Evolutionary conservation across 225 moss, liverwort and hornwort genomes (phyloP).

Genomic region (Marchantia paleacea): DNA sequence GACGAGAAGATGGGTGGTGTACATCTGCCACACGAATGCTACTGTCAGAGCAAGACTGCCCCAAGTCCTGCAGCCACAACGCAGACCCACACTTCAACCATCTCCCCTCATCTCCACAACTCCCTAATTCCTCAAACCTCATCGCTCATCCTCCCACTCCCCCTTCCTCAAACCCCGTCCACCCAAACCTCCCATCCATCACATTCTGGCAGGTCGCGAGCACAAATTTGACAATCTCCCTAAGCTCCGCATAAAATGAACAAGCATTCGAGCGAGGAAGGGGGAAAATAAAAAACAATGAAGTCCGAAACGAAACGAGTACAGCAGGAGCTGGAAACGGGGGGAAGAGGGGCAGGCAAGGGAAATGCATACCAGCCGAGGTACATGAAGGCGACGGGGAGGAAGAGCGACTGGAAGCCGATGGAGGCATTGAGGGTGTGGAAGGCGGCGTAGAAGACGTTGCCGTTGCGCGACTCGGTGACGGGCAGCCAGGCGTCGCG

Average conservation of each 20-base stretch:
- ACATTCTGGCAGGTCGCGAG: no score
- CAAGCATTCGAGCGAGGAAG: no score
- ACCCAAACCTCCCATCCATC: no score
- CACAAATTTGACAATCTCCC: no score
- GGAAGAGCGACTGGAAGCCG: slow-evolving; percentile 47
- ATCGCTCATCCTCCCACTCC: no score
- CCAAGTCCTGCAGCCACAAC: slow-evolving; percentile 37
- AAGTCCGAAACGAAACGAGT: no score
- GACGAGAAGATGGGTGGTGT: slow-evolving; percentile 45
- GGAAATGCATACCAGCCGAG: slow-evolving; percentile 61
- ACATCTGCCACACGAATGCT: slow-evolving; percentile 58
- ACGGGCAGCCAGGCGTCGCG: slow-evolving; percentile 55
- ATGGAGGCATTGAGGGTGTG: slow-evolving; percentile 50
- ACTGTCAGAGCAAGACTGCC: slow-evolving; percentile 41
- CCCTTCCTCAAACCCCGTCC: no score
- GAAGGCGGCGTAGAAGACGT: slow-evolving; percentile 49
- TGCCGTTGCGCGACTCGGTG: slow-evolving; percentile 54
- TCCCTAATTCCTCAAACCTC: no score
- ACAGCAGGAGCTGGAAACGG: no score
- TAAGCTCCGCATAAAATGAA: no score
- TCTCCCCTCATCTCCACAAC: not conserved
- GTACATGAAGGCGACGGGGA: slow-evolving; percentile 48
- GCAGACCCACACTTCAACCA: not conserved
- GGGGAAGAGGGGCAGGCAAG: no score
- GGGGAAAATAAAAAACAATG: no score